Evolutionary conservation across 1,284 basidiomycete species (phyloP), one percentile per base, ranked within the genome.

Genomic region (Fomes fomentarius): DNA sequence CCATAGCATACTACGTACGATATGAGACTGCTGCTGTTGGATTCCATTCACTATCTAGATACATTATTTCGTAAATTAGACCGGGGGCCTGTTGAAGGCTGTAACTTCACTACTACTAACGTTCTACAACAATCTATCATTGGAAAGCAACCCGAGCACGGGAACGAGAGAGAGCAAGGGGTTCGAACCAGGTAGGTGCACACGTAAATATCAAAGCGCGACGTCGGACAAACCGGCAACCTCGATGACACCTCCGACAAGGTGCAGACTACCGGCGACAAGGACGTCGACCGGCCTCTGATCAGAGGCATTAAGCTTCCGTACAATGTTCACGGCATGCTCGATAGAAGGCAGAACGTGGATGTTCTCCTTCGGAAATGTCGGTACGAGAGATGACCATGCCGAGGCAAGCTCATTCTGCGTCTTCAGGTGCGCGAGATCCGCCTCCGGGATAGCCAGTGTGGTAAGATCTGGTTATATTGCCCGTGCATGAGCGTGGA

Each of bases 211-310:
- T 62, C 44, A 71, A 25, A 91, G 72, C 11, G 87, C 86, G 47
- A 80, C 74, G 17, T 83, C 79, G 50, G 86, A 83, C 55, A 98
- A 71, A 21, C 84, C 87, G 8, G 93, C 91, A 4, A 93, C 93
- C 66, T 96, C 94, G 66, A 99, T 93, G 9, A 96, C 79, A 2
- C 97, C 97, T 21, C 97, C 97, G 6, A 99, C 89, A 14, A 99
- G 81, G 74, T 97, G 96, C 62, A 99, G 71, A 71, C 95, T 98
- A 3, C 97, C 97, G 1, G 93, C 83, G 1, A 97, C 94, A 22
- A 99, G 78, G 14, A 95, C 85, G 57, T 91, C 78, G 1, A 82
- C 69, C 11, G 64, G 66, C 35, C 52, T 62, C 19, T 68, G 64
- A n/a, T 67, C 62, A 15, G 64, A 63, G 3, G 61, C 57, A 11